Evolutionary conservation across 148 eudicot species (phyloP).

Genomic region (Diospyros lotus): DNA sequence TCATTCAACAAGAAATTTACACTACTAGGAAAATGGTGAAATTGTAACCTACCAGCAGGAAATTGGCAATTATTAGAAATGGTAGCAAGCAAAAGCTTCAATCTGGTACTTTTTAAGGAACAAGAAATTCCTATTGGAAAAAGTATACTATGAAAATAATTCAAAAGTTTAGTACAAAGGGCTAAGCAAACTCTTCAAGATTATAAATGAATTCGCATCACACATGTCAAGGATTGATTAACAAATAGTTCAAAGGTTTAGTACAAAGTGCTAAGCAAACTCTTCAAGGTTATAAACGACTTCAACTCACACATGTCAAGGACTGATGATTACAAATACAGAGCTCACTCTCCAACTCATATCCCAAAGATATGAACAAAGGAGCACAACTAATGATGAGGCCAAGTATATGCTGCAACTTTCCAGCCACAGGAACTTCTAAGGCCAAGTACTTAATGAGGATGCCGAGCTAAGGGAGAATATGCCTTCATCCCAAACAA

Average conservation of each 20-base stretch:
- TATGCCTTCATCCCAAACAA: no score
- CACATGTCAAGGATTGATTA: no score
- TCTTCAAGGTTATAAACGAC: not conserved
- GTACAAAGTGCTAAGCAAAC: not conserved
- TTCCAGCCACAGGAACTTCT: not conserved
- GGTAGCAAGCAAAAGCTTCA: conserved; percentile 2
- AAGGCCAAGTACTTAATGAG: not conserved
- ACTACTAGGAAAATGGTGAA: not conserved
- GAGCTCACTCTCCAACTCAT: not conserved
- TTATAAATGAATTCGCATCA: not conserved
- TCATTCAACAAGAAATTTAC: conserved; percentile 1
- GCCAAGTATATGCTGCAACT: not conserved
- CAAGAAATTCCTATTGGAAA: not conserved
- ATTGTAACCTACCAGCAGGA: not conserved
- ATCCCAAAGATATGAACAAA: not conserved
- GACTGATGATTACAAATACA: not conserved
- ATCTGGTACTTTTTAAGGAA: not conserved
- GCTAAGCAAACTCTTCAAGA: not conserved
- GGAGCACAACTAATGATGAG: not conserved
- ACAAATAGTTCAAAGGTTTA: not conserved
- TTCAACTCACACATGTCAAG: not conserved
- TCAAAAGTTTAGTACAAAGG: not conserved
- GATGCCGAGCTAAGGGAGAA: not conserved
- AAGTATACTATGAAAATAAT: not conserved
- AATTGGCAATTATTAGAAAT: not conserved